Evolutionary conservation across 1,139 yeast genomes (phyloP).

Genomic region (Hansenula lynferdii): DNA sequence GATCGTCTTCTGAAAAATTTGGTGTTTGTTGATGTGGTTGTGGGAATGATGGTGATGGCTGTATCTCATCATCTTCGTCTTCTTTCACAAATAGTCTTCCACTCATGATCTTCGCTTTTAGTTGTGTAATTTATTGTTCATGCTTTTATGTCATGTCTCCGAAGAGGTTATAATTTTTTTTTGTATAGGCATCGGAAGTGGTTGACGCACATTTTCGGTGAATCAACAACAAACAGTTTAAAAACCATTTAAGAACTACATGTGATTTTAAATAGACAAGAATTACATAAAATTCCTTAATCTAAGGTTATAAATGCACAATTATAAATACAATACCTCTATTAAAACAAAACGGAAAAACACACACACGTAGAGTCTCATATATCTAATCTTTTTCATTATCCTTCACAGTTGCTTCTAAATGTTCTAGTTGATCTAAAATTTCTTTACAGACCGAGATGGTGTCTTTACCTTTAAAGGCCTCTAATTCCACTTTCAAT

Average conservation of each 20-base stretch:
- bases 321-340: neutral
- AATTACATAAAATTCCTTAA: too few species aligned
- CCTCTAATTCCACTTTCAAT: conserved; percentile 37
- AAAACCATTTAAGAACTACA: too few species aligned
- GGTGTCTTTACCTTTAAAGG: conserved; percentile 25
- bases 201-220: too few species aligned
- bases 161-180: neutral
- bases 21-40: conserved; percentile 2
- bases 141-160: too few species aligned
- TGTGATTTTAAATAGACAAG: too few species aligned
- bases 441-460: conserved; percentile 39
- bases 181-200: too few species aligned
- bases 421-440: conserved; percentile 34
- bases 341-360: neutral
- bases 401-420: conserved; percentile 22
- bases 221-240: too few species aligned
- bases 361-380: neutral
- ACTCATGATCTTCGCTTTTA: neutral
- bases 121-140: too few species aligned
- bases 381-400: conserved; percentile 1
- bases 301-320: too few species aligned
- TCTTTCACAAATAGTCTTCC: conserved; percentile 3
- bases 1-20: conserved; percentile 12
- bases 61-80: conserved; percentile 7
- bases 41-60: conserved; percentile 2